Evolutionary conservation across 1,139 yeast species (phyloP).

Genomic region (Sugiyamaella neomexicana): DNA sequence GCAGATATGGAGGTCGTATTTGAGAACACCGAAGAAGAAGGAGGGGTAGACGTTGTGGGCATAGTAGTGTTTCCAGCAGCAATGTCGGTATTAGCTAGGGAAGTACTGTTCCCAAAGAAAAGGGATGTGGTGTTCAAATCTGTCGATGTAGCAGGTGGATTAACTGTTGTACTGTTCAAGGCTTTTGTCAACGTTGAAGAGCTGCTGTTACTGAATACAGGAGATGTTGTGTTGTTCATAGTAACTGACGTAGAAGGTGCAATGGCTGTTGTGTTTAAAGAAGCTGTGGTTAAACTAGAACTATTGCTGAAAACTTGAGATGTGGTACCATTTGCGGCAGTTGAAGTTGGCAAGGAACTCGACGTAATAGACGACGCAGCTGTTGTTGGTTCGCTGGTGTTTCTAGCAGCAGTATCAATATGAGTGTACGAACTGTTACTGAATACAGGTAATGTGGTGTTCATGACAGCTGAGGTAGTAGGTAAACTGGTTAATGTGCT

Average conservation of each 20-base stretch:
- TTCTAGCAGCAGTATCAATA: slow-evolving; percentile 1
- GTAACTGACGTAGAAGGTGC: not conserved
- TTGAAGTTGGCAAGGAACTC: not conserved
- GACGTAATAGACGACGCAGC: not conserved
- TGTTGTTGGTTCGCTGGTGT: not conserved
- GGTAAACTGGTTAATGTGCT: not conserved
- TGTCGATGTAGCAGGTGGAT: not conserved
- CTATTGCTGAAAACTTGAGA: not conserved
- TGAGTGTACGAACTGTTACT: not conserved
- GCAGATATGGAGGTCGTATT: not conserved
- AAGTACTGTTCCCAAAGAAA: slow-evolving; percentile 7
- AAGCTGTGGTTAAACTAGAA: slow-evolving; percentile 7
- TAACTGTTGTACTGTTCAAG: not conserved
- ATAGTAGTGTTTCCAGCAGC: not conserved
- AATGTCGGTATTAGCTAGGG: not conserved
- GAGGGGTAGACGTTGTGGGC: not conserved
- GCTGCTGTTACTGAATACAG: not conserved
- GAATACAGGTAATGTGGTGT: not conserved
- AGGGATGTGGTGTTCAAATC: slow-evolving; percentile 9
- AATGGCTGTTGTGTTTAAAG: not conserved
- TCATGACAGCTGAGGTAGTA: not conserved
- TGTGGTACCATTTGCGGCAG: not conserved
- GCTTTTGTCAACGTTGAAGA: not conserved
- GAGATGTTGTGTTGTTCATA: not conserved
- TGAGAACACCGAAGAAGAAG: not conserved